Conservation (phyloP, 2,329 filamentous ascomycete species). For the Sclerotinia borealis region DNA sequence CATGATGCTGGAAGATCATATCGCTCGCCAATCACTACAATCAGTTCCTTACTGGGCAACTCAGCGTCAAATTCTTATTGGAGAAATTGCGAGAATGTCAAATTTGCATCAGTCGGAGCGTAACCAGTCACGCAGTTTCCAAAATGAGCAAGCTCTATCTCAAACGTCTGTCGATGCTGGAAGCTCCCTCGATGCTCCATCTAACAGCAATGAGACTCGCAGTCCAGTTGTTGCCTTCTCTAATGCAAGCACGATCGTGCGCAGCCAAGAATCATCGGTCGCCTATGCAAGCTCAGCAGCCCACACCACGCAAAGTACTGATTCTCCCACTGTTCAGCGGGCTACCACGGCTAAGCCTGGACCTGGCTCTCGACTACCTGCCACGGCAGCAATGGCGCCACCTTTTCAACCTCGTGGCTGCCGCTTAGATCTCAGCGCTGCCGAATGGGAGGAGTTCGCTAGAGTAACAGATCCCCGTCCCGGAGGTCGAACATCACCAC, state of each 20-base stretch:
- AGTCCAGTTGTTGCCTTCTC: background rate
- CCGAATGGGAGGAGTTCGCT: constrained; percentile 4
- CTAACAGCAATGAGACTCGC: background rate
- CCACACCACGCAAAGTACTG: background rate
- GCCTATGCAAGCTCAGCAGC: background rate
- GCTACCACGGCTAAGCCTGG: background rate
- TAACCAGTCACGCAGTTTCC: background rate
- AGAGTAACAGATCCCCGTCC: constrained; percentile 5
- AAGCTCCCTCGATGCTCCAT: background rate
- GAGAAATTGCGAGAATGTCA: constrained; percentile 15
- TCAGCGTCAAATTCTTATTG: constrained; percentile 38
- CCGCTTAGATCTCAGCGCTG: constrained; percentile 1
- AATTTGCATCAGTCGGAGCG: background rate
- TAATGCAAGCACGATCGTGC: background rate
- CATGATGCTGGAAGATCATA: constrained; percentile 51
- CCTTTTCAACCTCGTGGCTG: constrained; percentile 31
- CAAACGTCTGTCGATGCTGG: background rate
- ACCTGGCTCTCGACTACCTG: constrained; percentile 21
- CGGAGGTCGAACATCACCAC: constrained; percentile 8
- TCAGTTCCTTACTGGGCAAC: constrained; percentile 48
- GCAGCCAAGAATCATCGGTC: background rate
- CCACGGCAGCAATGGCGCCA: constrained; percentile 32
- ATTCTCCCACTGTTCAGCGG: background rate
- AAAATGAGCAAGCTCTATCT: background rate
- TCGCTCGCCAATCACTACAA: constrained; percentile 39